Evolutionary conservation across 78 protist genomes (phyloP).

Genomic region (Polysphondylium violaceum): DNA sequence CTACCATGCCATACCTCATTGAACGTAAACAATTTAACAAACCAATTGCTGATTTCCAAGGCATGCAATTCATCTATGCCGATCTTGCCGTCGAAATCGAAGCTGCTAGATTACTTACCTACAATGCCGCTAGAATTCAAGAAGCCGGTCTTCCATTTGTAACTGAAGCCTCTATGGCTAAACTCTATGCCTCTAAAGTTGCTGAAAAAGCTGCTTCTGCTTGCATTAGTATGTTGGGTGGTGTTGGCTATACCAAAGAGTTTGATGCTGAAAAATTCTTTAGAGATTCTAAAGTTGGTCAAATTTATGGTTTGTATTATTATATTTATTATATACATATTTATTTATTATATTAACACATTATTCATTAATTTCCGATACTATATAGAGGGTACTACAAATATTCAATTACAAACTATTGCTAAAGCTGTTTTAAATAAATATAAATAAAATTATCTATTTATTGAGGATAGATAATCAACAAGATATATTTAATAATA

Average conservation of each 20-base stretch:
- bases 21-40: slow-evolving; percentile 93
- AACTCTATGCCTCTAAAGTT: slow-evolving; percentile 91
- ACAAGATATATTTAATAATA: too few relatives aligned
- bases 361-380: slow-evolving; percentile 1
- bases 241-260: slow-evolving; percentile 96
- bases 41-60: slow-evolving; percentile 81
- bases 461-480: too few relatives aligned
- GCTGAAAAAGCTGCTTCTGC: slow-evolving; percentile 80
- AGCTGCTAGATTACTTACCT: slow-evolving; percentile 93
- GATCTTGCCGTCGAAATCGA: slow-evolving; percentile 86
- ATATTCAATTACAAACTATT: slow-evolving; percentile 83
- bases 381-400: slow-evolving; percentile 75
- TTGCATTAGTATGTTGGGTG: slow-evolving; percentile 94
- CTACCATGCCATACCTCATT: slow-evolving; percentile 88
- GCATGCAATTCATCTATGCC: slow-evolving; percentile 93
- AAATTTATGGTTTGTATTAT: slow-evolving; percentile 46
- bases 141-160: slow-evolving; percentile 89
- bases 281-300: slow-evolving; percentile 85
- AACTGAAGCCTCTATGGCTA: slow-evolving; percentile 96
- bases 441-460: slow-evolving; percentile 48
- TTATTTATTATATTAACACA: not conserved
- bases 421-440: slow-evolving; percentile 46
- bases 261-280: slow-evolving; percentile 94
- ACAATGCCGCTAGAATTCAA: slow-evolving; percentile 93
- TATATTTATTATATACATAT: not conserved